Conservation (phyloP, 2,329 filamentous ascomycete genomes). For the Fusarium sp. region DNA sequence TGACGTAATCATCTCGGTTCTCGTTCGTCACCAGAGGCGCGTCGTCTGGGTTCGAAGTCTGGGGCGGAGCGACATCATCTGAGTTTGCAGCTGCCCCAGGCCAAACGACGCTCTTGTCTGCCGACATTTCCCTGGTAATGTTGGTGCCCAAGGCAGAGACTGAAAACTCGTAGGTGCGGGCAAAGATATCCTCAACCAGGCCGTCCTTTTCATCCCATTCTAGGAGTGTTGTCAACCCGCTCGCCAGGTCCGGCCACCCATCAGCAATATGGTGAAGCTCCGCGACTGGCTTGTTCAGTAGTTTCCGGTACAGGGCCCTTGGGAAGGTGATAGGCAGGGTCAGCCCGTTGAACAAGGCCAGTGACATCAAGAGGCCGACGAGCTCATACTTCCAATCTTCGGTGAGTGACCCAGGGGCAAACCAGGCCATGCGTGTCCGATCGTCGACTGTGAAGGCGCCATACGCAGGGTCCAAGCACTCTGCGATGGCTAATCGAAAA, state of each 20-base stretch:
- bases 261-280: conserved; percentile 83
- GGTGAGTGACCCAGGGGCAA: conserved; percentile 83
- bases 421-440: conserved; percentile 86
- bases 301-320: conserved; percentile 82
- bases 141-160: conserved; percentile 68
- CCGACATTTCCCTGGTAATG: conserved; percentile 68
- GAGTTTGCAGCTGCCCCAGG: conserved; percentile 60
- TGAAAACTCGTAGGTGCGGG: conserved; percentile 89
- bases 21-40: conserved; percentile 81
- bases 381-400: conserved; percentile 92
- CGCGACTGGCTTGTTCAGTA: conserved; percentile 77
- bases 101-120: conserved; percentile 56
- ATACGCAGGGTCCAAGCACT: conserved; percentile 82
- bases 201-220: conserved; percentile 82
- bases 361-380: conserved; percentile 85
- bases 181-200: conserved; percentile 83
- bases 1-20: conserved; percentile 83
- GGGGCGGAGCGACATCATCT: conserved; percentile 38
- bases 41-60: conserved; percentile 58
- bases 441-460: conserved; percentile 85
- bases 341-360: conserved; percentile 93
- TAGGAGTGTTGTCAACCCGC: conserved; percentile 77
- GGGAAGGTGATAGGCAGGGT: conserved; percentile 93
- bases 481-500: conserved; percentile 84
- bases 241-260: conserved; percentile 86